phyloP scores from a whole-genome alignment of 306 rosid species.

The Acacia confusa region DNA sequence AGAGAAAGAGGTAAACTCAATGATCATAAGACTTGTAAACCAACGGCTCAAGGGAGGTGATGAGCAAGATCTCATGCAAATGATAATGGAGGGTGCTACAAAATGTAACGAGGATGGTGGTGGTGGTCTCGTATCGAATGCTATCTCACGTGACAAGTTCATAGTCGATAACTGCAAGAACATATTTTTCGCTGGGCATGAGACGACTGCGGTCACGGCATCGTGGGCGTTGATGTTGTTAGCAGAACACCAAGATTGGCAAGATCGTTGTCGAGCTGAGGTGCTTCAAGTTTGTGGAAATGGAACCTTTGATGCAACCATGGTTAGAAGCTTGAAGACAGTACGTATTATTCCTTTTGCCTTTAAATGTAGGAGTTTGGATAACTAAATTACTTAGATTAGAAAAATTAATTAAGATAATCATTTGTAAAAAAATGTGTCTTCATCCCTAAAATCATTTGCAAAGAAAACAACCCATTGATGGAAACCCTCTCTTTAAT shows the following conservation, averaged over 20 bases:
- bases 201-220: slow-evolving; percentile 42
- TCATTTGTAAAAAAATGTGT: too few relatives aligned
- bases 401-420: too few relatives aligned
- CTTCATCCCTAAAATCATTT: too few relatives aligned
- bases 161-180: slow-evolving; percentile 55
- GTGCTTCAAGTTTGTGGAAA: slow-evolving; percentile 38
- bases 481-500: neutral
- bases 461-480: too few relatives aligned
- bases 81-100: slow-evolving; percentile 61
- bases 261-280: slow-evolving; percentile 39
- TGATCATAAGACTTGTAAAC: slow-evolving; percentile 45
- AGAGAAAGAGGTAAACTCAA: slow-evolving; percentile 57
- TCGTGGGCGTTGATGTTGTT: slow-evolving; percentile 48
- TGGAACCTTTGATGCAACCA: slow-evolving; percentile 28
- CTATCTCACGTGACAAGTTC: slow-evolving; percentile 33
- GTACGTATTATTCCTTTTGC: slow-evolving; percentile 1
- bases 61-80: slow-evolving; percentile 66
- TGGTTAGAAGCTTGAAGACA: slow-evolving; percentile 40
- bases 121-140: slow-evolving; percentile 13
- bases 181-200: slow-evolving; percentile 49
- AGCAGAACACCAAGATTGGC: slow-evolving; percentile 47
- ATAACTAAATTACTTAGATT: too few relatives aligned
- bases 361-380: neutral
- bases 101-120: slow-evolving; percentile 14
- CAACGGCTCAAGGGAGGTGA: slow-evolving; percentile 34